Evolutionary conservation across 2,329 filamentous ascomycete species (phyloP), one percentile per base, ranked within the genome.

Genomic region (Elsinoe ampelina): DNA sequence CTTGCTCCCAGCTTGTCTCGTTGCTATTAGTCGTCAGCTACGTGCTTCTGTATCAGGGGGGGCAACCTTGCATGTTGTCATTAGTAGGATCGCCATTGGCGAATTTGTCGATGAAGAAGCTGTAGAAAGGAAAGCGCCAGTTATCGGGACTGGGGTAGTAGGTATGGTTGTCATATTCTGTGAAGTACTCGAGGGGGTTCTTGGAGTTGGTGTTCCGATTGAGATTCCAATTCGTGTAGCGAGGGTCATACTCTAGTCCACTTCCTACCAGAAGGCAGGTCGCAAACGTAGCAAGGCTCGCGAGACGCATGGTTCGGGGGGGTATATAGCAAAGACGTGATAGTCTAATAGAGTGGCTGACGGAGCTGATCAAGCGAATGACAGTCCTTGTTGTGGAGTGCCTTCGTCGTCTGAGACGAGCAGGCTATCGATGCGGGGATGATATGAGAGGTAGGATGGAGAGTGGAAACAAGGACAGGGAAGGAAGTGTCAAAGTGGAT

Each of bases 81-180:
- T 85, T 85, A 2, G 72, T 73, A 6, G 82, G 82, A 62, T 85
- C 78, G 17, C 82, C 82, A 62, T 85, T 84, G 41, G 83, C 80
- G 63, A 80, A 85, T 58, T 80, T 73, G 65, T 85, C 82, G 10
- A 84, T 68, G 64, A 84, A 83, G 45, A 85, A 70, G 7, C 80
- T 83, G 65, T 86, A 86, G 64, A 84, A 80, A 0, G 83, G 83
- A 59, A 85, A 77, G 22, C 83, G 75, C 83, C 83, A 86, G 62
- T 81, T 85, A 0, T 71, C 65, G 1, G 83, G 82, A 17, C 81
- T 84, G 0, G 72, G 69, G 15, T 70, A 65, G 61, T 80, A 84
- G 3, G 64, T 68, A 64, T 81, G 78, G 59, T 75, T 70, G n/a
- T 69, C 70, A 77, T 80, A 78, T 70, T 75, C 69, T 59, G 81